Evolutionary conservation across 176 grass and related monocot genomes (phyloP), one percentile per base, ranked within the genome.

Genomic region (Aegilops longissima): DNA sequence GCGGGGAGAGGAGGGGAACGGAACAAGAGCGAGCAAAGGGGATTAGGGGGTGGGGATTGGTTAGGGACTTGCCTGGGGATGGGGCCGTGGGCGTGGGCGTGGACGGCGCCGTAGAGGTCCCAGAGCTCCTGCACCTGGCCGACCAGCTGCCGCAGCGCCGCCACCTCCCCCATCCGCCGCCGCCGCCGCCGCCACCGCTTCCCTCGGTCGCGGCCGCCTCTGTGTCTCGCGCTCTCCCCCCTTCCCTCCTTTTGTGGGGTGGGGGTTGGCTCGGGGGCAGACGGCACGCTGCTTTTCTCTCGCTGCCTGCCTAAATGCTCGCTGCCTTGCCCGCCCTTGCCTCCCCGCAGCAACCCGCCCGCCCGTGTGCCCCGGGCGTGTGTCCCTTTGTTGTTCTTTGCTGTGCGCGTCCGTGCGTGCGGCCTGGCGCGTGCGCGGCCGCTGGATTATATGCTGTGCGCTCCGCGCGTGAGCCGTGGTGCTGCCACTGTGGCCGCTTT

Each of bases 71-170:
- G 86, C 92, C 93, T 85, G 82, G 86, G 90, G 84, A 92, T 8
- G 62, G 90, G 85, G 75, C 74, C 74, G 47, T 81, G 84, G 59
- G 88, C 86, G 74, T 89, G 81, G 42, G 91, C 25, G 24, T 76
- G 73, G 44, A 76, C 73, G 73, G 73, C 93, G 85, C 92, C 94
- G 90, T 99, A 96, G 78, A 99, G 75, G 90, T 97, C 94, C 87
- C 94, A 97, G 38, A 97, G 87, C 90, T 95, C 97, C 87, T 97
- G 92, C 56, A 99, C 89, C 90, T 92, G 92, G 20, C 94, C 94
- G 63, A 99, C 97, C 69, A 99, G 89, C 80, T 91, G 90, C 78
- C 97, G 87, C 87, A 99, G 94, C 89, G 89, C 85, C 83, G 87
- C 85, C 84, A 91, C 94, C 80, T 88, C 92, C 77, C 87, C 93